These are phyloP conservation scores for Meira nashicola DNA, from an alignment of 1,284 basidiomycete species.

Conservation along the genomic window DNA sequence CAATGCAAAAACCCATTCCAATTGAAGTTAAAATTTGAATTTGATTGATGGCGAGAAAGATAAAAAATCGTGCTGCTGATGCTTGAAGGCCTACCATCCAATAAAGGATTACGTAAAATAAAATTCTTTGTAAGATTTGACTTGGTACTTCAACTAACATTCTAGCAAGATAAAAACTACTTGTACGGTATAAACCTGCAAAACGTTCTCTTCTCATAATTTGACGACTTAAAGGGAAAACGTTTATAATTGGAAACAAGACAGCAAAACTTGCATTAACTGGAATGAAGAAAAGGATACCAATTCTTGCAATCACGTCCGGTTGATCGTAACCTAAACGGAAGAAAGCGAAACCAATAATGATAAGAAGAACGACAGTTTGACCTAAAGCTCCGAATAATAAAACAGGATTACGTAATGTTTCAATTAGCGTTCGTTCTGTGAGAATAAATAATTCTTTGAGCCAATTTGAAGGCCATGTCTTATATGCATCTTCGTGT, in stretches of 20 bases:
- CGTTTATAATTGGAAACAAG: conserved; percentile 23
- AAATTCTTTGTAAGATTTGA: conserved; percentile 22
- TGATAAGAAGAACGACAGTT: conserved; percentile 18
- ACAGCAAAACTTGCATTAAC: conserved; percentile 2
- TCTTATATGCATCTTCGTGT: conserved; percentile 3
- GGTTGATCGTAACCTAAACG: conserved; percentile 22
- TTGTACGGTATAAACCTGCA: conserved; percentile 29
- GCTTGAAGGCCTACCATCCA: conserved; percentile 17
- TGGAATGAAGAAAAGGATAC: conserved; percentile 30
- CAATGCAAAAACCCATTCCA: conserved; percentile 28
- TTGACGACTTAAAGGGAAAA: conserved; percentile 29
- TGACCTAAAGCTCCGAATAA: conserved; percentile 12
- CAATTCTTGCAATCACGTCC: conserved; percentile 31
- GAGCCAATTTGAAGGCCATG: conserved; percentile 32
- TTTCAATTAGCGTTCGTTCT: conserved; percentile 25
- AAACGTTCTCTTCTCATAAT: conserved; percentile 34
- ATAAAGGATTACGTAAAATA: conserved; percentile 16
- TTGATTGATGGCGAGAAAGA: conserved; percentile 15
- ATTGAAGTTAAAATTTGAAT: conserved; percentile 11
- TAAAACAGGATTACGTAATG: conserved; percentile 24
- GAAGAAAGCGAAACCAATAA: conserved; percentile 33
- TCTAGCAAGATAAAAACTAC: conserved; percentile 29
- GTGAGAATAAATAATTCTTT: conserved; percentile 27
- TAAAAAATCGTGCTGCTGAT: conserved; percentile 11
- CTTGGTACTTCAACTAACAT: conserved; percentile 33